Base-by-base conservation (phyloP, 768 basidiomycete species). In the Leucosporidium creatinivorum region DNA sequence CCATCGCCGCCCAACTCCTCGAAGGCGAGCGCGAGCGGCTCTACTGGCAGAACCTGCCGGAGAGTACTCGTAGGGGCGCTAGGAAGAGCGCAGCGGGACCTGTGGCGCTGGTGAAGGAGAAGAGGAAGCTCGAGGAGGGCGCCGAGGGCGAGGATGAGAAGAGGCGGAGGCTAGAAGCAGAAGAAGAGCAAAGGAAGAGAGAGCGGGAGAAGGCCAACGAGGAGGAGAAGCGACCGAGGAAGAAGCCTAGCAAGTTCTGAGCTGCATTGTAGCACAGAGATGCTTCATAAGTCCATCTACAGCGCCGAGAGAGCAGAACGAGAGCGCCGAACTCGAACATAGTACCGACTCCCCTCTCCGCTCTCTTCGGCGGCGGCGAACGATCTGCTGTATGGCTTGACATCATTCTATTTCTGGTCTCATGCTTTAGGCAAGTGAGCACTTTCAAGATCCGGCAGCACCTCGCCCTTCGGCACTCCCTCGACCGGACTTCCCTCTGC, bases 41-140 rank as follows among this genome's bases (percentile, higher is more conserved):
- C 10, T 70, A 70, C 55, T 70, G 69, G 69, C 33, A 59, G 36
- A 39, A n/a, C 23, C 54, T 70, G 21, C 69, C 69, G 1, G 69
- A 70, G 47, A 49, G 47, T 28, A 49, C 66, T 54, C 25, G 69
- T 36, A 44, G 36, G 31, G 33, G 54, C 9, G 69, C 69, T 36
- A 26, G 69, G 19, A 51, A 51, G 50, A 51, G 25, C 17, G 50
- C 50, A 7, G 50, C 50, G 6, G 50, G 50, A 51, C 50, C 50
- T 4, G 50, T 51, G 9, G 23, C 25, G 21, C 21, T 51, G 23
- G 50, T 23, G 23, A 51, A 26, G 23, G 50, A 23, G 50, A 51
- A 8, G 50, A 51, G 17, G 50, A 51, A n/a, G 50, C 9, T 51
- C 28, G 23, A 30, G 33, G 25, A 47, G 58, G 52, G 50, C 58